Evolutionary conservation across 768 basidiomycete genomes (phyloP).

Genomic region (Calocera cornea): DNA sequence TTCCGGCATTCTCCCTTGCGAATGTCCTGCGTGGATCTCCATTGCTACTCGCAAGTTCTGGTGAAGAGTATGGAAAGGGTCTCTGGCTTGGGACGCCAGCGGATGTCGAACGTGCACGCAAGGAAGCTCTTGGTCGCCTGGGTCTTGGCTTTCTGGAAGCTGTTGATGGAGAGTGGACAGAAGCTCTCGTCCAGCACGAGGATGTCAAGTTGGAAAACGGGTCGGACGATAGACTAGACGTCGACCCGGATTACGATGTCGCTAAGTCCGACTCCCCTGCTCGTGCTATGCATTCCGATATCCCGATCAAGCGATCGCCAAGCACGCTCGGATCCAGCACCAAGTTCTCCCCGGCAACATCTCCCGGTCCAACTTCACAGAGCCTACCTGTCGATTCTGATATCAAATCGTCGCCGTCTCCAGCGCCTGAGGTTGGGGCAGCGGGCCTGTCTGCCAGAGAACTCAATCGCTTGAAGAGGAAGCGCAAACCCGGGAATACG

Average conservation of each 20-base stretch:
- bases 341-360: conserved; percentile 13
- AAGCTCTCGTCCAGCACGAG: conserved; percentile 65
- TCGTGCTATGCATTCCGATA: not conserved
- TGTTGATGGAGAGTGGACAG: conserved; percentile 52
- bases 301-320: conserved; percentile 34
- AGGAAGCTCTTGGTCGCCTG: conserved; percentile 76
- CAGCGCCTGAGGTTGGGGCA: conserved; percentile 14
- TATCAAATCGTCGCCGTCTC: not conserved
- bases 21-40: conserved; percentile 63
- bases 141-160: conserved; percentile 76
- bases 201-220: conserved; percentile 46
- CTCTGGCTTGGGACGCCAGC: conserved; percentile 55
- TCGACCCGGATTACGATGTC: not conserved
- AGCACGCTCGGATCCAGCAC: not conserved
- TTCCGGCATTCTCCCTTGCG: conserved; percentile 60
- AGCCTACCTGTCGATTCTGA: not conserved
- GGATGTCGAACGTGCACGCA: conserved; percentile 76
- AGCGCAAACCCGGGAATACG: conserved; percentile 74
- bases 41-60: conserved; percentile 79
- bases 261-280: not conserved
- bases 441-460: conserved; percentile 74
- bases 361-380: not conserved
- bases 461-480: conserved; percentile 85
- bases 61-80: conserved; percentile 77
- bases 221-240: not conserved